phyloP scores from a whole-genome alignment of 306 rosid genomes.

The Aeschynomene evenia region DNA sequence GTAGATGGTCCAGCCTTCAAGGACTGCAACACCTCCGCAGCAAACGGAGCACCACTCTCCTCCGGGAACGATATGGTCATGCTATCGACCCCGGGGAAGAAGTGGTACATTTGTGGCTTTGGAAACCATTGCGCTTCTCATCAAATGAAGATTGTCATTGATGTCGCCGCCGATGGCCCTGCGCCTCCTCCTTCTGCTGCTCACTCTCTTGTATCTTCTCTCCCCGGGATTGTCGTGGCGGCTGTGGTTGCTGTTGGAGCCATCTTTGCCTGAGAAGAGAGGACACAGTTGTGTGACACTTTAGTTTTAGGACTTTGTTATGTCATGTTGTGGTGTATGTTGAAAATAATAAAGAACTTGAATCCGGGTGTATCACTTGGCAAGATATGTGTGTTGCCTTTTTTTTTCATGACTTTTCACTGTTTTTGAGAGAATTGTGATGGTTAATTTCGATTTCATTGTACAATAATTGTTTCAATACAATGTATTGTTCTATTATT shows the following conservation, averaged over 20 bases:
- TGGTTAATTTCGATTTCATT: background rate
- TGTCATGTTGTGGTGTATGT: background rate
- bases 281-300: background rate
- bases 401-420: background rate
- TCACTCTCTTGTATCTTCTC: background rate
- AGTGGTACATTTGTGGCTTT: conserved; percentile 25
- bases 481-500: background rate
- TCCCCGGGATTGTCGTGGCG: background rate
- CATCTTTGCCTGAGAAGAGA: conserved; percentile 13
- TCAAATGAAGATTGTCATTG: conserved; percentile 22
- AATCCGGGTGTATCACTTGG: background rate
- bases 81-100: background rate
- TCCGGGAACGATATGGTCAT: background rate
- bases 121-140: background rate
- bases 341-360: background rate
- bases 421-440: background rate
- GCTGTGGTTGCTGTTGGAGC: background rate
- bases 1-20: conserved; percentile 1
- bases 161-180: background rate
- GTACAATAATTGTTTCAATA: background rate
- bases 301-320: background rate
- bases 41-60: background rate
- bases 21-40: background rate
- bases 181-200: conserved; percentile 25
- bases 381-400: background rate